These are phyloP conservation scores for Silybum marianum DNA, from an alignment of 129 eudicot species.

Conservation along the genomic window DNA sequence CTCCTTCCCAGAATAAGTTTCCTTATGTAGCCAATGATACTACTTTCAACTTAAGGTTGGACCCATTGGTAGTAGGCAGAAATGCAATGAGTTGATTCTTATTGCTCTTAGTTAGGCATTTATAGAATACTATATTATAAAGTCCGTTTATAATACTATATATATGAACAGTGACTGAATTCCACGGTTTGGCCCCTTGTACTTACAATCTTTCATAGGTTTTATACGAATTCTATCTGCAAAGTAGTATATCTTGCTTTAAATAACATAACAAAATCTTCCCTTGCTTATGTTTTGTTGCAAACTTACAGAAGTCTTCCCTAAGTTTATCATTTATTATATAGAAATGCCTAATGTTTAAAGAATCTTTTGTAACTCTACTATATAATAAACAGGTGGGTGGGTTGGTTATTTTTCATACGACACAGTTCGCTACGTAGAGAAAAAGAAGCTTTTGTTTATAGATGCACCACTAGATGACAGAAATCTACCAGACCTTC, in stretches of 20 bases:
- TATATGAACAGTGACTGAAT: no score
- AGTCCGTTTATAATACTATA: no score
- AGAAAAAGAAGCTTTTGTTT: constrained; percentile 74
- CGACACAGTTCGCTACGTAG: constrained; percentile 79
- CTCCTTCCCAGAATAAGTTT: background rate
- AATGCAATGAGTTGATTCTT: no score
- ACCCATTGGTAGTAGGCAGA: no score
- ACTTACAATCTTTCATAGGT: no score
- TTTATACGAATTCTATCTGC: background rate
- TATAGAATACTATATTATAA: no score
- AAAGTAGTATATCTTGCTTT: background rate
- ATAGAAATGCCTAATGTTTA: background rate
- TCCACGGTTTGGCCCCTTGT: no score
- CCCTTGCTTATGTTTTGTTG: no score
- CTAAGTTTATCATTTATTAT: background rate
- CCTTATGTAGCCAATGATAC: no score
- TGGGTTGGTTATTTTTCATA: constrained; percentile 98
- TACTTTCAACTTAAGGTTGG: no score
- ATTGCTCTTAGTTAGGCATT: no score
- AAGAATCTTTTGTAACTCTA: background rate
- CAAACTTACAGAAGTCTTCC: no score
- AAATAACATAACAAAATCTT: background rate
- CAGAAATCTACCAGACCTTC: constrained; percentile 72
- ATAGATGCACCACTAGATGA: constrained; percentile 79
- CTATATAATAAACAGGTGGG: constrained; percentile 61